Percentiles rank a stretch among this genome's conserved stretches.
Conservation (phyloP, 352 stramenopile genomes). For the Phytopythium montanum region DNA sequence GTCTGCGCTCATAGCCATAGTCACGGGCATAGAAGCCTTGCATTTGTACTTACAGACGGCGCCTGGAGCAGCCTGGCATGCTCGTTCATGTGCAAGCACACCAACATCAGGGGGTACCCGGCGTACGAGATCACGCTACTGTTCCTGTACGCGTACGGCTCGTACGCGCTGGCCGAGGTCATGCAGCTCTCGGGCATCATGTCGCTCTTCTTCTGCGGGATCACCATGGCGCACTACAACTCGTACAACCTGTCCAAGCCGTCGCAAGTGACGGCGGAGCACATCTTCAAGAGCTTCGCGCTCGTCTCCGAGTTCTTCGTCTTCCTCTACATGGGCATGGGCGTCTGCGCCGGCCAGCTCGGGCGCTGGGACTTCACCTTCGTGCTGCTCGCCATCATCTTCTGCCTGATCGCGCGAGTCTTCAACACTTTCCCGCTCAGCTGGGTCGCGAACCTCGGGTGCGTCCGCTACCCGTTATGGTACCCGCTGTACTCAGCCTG, state of each 20-base stretch:
- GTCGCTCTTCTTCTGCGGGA: constrained; percentile 90
- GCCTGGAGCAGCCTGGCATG: constrained; percentile 48
- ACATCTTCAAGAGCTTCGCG: constrained; percentile 77
- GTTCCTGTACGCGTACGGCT: constrained; percentile 69
- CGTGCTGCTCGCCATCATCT: constrained; percentile 82
- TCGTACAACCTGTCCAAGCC: constrained; percentile 71
- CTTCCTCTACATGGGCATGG: constrained; percentile 79
- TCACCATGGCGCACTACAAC: constrained; percentile 84
- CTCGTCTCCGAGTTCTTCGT: constrained; percentile 74
- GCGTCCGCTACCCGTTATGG: constrained; percentile 4
- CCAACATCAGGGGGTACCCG: constrained; percentile 76
- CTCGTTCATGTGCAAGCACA: constrained; percentile 79
- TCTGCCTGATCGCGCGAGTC: constrained; percentile 81
- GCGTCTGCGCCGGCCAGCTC: constrained; percentile 61
- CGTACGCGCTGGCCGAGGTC: constrained; percentile 60
- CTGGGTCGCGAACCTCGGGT: constrained; percentile 58
- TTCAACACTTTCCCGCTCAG: constrained; percentile 95
- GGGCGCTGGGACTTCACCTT: constrained; percentile 84
- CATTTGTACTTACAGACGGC: neutral
- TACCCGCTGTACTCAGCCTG: constrained; percentile 5
- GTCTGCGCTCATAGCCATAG: neutral
- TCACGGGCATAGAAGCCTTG: no score
- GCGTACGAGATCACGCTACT: constrained; percentile 74
- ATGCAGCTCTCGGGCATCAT: constrained; percentile 89
- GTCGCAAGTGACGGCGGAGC: constrained; percentile 59